Base-by-base conservation (phyloP, 805 yeast species). In the Metschnikowia koreensis region DNA sequence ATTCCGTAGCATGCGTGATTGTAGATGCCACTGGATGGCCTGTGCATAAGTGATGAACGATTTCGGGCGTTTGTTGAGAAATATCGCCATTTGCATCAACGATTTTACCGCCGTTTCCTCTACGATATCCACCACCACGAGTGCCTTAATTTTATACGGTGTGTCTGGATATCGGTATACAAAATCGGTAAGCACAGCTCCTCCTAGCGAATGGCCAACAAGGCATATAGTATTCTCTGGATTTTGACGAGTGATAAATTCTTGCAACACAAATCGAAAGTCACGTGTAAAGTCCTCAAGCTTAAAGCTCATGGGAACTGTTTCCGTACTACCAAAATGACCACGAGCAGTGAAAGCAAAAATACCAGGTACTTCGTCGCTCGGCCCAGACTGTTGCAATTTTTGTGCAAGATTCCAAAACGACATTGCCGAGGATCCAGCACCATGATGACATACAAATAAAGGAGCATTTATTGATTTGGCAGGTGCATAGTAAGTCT, bases 161-260 rank as follows among this genome's bases (percentile, higher is more conserved):
- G 7, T 33, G 22, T 69, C 56, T 1, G 60, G 57, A 7, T 55
- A 36, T 3, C 61, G 55, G 10, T 64, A 46, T 6, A 82, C 65
- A 1, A 81, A 78, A 40, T 77, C 76, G 0, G 96, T 79, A 33
- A 90, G 59, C 3, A 94, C 83, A 0, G 97, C 79, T 0, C 97
- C 99, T 6, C 99, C 99, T 33, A 96, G 73, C 1, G 97, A 89
- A 67, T 93, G 99, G 0, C 98, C 98, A 4, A 92, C 74, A 1
- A 91, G 69, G 48, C 85, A 79, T 2, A 89, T 67, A 3, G 60
- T 52, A 38, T 39, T 41, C 4, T 33, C 27, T 1, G 58, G 56
- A 2, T 45, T n/a, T 50, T 64, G 55, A 3, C 51, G 57, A 2
- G 10, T 1, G 28, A 44, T 46, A 44, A 87, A 76, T 31, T 67